Evolutionary conservation across 2,329 filamentous ascomycete genomes (phyloP), one percentile per base, ranked within the genome.

Genomic region (Madurella fahalii): DNA sequence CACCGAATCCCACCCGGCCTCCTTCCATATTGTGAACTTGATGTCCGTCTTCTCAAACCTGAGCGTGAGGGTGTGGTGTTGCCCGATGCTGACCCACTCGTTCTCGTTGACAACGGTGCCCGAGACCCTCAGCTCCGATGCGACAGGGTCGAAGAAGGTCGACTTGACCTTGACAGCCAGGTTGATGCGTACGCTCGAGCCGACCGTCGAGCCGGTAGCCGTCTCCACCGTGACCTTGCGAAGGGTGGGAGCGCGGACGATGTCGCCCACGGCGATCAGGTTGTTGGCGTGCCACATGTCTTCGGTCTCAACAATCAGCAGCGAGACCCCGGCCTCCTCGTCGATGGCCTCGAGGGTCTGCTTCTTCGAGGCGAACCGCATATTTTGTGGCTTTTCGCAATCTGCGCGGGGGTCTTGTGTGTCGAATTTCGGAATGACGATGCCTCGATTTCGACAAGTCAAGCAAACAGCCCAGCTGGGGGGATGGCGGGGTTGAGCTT

Each of bases 1-100:
- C 11, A 99, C 85, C 62, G 87, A 92, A 71, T 99, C 94, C 94
- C 94, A 99, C 41, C 91, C 86, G 9, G 83, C 75, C 40, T 82
- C 81, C 73, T 97, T 97, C 74, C 91, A 87, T 8, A 99, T 70
- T 7, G 89, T 93, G 64, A 97, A 97, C 40, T 53, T 56, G 46
- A 56, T 50, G 37, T 58, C 51, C 48, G 91, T 86, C 41, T 92
- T 82, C 65, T 94, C 85, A 54, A 96, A 77, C 69, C 96, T 93
- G 44, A 99, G 80, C 62, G 96, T 93, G 60, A 84, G 75, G 1
- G 81, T 83, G 65, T 84, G 81, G 63, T 82, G 77, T 57, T 81
- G 76, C 49, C 81, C 81, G 41, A 80, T 66, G 60, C 72, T 71
- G 53, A 81, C 79, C 56, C 76, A 72, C 34, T 72, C 69, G 64